Conservation (phyloP, 169 alveolate genomes). For the Hammondia hammondi region DNA sequence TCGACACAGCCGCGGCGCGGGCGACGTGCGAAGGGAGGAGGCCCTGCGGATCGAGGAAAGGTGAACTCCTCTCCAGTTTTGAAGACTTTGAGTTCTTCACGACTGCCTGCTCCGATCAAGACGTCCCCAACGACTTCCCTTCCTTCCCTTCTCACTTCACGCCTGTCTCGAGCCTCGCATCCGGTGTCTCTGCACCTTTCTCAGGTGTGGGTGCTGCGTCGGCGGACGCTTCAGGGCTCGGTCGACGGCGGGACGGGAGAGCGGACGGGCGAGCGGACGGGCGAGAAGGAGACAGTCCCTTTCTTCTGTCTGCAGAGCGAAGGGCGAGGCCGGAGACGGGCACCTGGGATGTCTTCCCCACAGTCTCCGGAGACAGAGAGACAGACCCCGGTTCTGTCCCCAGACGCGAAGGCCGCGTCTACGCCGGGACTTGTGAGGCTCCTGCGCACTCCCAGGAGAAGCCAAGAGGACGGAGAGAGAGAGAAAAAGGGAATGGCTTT, state of each 20-base stretch:
- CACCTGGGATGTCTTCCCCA: too few relatives aligned
- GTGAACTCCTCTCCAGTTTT: not conserved
- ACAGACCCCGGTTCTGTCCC: too few relatives aligned
- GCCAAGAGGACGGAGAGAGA: not conserved
- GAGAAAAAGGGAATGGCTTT: not conserved
- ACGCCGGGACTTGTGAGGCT: not conserved
- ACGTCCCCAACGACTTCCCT: not conserved
- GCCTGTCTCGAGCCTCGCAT: not conserved
- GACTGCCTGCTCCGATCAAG: conserved; percentile 46
- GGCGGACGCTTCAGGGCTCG: not conserved
- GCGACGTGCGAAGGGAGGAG: not conserved
- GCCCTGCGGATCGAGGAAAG: not conserved
- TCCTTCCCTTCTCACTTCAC: not conserved
- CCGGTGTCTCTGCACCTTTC: not conserved
- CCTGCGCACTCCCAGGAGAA: not conserved
- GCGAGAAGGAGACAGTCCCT: not conserved
- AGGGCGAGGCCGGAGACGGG: too few relatives aligned
- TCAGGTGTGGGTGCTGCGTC: not conserved
- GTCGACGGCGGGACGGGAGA: not conserved
- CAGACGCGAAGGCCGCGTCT: too few relatives aligned
- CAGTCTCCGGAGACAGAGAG: too few relatives aligned
- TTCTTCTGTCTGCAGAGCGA: too few relatives aligned
- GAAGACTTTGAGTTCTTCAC: conserved; percentile 31
- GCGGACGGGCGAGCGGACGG: not conserved
- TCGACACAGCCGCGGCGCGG: not conserved